These are phyloP conservation scores for Candolleomyces aberdarensis DNA, from an alignment of 768 basidiomycete species.

Conservation along the genomic window DNA sequence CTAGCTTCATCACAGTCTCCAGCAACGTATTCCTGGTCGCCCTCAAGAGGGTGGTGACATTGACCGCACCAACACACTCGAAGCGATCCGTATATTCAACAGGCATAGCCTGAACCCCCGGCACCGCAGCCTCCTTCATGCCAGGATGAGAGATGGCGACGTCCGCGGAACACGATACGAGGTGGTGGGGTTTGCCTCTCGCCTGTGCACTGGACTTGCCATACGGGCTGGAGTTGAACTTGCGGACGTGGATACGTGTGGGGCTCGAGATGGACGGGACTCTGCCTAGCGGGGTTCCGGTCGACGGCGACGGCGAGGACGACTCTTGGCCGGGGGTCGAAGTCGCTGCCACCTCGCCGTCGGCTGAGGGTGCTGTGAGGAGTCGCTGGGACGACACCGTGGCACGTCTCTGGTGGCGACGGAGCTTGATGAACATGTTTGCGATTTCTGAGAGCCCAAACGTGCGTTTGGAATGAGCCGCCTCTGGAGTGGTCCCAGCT, in stretches of 20 bases:
- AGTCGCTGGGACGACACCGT: neutral
- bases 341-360: neutral
- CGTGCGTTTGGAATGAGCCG: neutral
- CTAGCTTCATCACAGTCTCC: neutral
- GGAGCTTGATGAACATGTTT: conserved; percentile 5
- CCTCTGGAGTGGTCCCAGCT: neutral
- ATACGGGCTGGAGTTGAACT: neutral
- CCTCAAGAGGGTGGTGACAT: neutral
- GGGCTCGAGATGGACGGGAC: neutral
- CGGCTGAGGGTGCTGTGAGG: too few relatives aligned
- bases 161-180: neutral
- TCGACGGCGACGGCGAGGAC: too few relatives aligned
- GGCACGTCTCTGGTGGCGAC: neutral
- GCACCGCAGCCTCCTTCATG: neutral
- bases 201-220: neutral
- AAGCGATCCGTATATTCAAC: conserved; percentile 3
- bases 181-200: conserved; percentile 2
- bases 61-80: conserved; percentile 5
- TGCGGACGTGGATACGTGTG: neutral
- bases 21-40: conserved; percentile 1
- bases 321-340: too few relatives aligned
- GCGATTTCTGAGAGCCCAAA: conserved; percentile 7
- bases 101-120: neutral
- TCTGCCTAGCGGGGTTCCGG: neutral
- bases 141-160: neutral